A percentile compares a stretch with the other conserved stretches of the same genome.
These are phyloP conservation scores for Rubia yunnanensis DNA, from an alignment of 257 asterid species.

Conservation along the genomic window DNA sequence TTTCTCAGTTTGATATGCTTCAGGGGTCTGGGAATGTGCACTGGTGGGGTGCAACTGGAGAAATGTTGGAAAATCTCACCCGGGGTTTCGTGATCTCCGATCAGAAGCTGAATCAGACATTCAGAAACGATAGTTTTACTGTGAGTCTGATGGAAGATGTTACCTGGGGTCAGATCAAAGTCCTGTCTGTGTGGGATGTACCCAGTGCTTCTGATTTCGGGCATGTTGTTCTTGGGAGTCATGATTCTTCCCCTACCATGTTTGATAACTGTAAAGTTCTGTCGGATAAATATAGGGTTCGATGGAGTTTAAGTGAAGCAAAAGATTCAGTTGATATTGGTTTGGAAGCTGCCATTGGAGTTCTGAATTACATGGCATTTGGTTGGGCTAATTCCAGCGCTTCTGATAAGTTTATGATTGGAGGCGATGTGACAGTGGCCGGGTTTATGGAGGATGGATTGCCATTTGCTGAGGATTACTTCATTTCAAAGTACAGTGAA, in stretches of 20 bases:
- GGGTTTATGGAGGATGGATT: constrained; percentile 69
- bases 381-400: constrained; percentile 91
- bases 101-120: constrained; percentile 52
- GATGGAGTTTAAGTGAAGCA: constrained; percentile 61
- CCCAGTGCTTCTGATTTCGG: constrained; percentile 92
- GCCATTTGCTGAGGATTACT: constrained; percentile 82
- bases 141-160: constrained; percentile 55
- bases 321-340: constrained; percentile 56
- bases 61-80: constrained; percentile 63
- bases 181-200: constrained; percentile 72
- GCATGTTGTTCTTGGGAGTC: constrained; percentile 43
- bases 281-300: constrained; percentile 54
- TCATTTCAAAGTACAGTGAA: constrained; percentile 65
- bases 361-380: constrained; percentile 74
- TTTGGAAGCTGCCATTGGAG: constrained; percentile 74
- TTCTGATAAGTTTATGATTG: constrained; percentile 60
- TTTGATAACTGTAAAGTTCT: constrained; percentile 66
- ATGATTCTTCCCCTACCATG: constrained; percentile 40
- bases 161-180: constrained; percentile 71
- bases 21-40: constrained; percentile 77
- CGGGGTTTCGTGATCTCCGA: constrained; percentile 63
- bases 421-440: constrained; percentile 71
- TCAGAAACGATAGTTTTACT: constrained; percentile 52
- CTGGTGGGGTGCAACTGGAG: constrained; percentile 89
- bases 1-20: constrained; percentile 81